These are phyloP conservation scores for Aspergillus proliferans DNA, from an alignment of 2,329 filamentous ascomycete genomes.

Conservation along the genomic window DNA sequence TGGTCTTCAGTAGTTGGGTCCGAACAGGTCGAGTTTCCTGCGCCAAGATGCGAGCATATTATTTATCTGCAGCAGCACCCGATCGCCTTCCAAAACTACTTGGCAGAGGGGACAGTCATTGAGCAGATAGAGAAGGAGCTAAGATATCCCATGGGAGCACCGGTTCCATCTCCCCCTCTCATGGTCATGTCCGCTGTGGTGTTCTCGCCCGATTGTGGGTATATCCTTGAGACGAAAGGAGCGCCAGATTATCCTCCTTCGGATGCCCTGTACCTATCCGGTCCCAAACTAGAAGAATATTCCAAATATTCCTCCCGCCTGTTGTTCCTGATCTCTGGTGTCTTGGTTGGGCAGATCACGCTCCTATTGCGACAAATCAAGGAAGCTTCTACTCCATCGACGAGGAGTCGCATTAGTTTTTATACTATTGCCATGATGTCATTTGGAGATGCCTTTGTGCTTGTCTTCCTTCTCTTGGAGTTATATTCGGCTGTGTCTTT, in stretches of 20 bases:
- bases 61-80: constrained; percentile 67
- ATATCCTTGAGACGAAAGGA: constrained; percentile 56
- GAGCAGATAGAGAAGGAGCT: constrained; percentile 54
- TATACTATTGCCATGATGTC: constrained; percentile 58
- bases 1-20: constrained; percentile 66
- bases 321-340: constrained; percentile 47
- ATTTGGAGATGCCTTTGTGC: constrained; percentile 55
- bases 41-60: constrained; percentile 82
- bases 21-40: constrained; percentile 41
- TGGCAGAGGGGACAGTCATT: constrained; percentile 33
- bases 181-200: constrained; percentile 55
- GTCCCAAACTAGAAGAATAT: constrained; percentile 54
- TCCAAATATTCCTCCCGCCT: constrained; percentile 47
- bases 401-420: constrained; percentile 58
- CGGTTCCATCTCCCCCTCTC: constrained; percentile 45
- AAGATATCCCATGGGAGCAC: constrained; percentile 53
- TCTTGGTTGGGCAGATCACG: constrained; percentile 48
- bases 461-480: constrained; percentile 50
- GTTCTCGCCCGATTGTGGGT: constrained; percentile 63
- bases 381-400: constrained; percentile 59
- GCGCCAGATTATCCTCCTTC: constrained; percentile 49
- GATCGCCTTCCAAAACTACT: constrained; percentile 22
- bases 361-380: constrained; percentile 58
- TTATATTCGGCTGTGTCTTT: constrained; percentile 52
- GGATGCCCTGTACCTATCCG: constrained; percentile 48